These are phyloP conservation scores for Asterophora parasitica DNA, from an alignment of 768 basidiomycete genomes.

Conservation along the genomic window DNA sequence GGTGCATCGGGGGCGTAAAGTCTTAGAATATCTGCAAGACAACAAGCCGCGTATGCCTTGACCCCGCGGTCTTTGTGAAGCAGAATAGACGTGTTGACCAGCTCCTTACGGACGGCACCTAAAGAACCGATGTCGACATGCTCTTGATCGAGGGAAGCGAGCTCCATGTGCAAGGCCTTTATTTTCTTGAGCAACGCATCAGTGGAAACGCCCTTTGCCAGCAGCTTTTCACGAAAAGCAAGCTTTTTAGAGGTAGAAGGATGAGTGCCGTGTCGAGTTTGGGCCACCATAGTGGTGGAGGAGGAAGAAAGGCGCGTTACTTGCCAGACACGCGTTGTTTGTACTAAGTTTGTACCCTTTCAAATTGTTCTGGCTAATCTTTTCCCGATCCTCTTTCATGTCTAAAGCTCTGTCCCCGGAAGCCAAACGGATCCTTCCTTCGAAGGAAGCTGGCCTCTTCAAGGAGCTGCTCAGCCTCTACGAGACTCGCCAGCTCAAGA, in stretches of 20 bases:
- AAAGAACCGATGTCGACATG: conserved; percentile 73
- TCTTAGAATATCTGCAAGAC: conserved; percentile 88
- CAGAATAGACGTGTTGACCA: conserved; percentile 73
- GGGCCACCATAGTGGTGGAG: conserved; percentile 56
- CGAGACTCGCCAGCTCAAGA: conserved; percentile 84
- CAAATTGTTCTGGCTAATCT: conserved; percentile 5
- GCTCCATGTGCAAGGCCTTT: conserved; percentile 68
- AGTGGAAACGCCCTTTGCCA: conserved; percentile 69
- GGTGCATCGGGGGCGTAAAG: conserved; percentile 97
- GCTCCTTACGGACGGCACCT: conserved; percentile 64
- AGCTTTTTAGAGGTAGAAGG: conserved; percentile 56
- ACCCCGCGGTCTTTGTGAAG: conserved; percentile 96
- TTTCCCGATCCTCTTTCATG: conserved; percentile 23
- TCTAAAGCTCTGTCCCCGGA: conserved; percentile 31
- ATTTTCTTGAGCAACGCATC: conserved; percentile 86
- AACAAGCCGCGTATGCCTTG: conserved; percentile 92
- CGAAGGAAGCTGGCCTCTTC: conserved; percentile 83
- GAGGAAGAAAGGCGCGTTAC: conserved; percentile 18
- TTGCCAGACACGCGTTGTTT: conserved; percentile 38
- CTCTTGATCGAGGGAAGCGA: conserved; percentile 87
- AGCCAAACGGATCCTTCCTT: conserved; percentile 58
- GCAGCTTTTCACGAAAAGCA: conserved; percentile 77
- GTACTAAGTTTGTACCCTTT: conserved; percentile 27
- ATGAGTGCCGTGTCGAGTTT: conserved; percentile 58
- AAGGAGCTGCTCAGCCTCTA: conserved; percentile 83